These are phyloP conservation scores for Coemansia sp. DNA, from an alignment of 192 early-diverging fungal genomes.

Conservation along the genomic window DNA sequence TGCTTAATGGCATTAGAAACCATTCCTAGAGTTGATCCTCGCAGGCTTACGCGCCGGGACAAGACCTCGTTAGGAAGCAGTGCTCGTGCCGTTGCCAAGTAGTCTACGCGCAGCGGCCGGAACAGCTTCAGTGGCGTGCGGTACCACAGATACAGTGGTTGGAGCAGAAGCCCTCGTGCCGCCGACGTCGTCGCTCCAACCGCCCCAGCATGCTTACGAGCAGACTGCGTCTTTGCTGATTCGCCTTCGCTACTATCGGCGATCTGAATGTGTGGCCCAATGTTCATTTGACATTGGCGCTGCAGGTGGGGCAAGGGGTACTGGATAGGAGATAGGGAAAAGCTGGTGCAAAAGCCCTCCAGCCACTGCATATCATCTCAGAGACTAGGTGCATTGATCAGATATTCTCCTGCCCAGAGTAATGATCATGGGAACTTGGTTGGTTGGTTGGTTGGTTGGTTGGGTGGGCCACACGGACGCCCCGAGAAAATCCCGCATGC, in stretches of 20 bases:
- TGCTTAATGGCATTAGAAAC: constrained; percentile 65
- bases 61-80: constrained; percentile 59
- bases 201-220: constrained; percentile 47
- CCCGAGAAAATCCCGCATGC: not conserved
- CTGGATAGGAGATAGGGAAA: not conserved
- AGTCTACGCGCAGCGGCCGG: constrained; percentile 74
- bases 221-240: constrained; percentile 16
- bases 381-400: not conserved
- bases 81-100: constrained; percentile 72
- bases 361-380: too few relatives aligned
- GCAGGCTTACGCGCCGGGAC: constrained; percentile 49
- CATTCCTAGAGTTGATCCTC: constrained; percentile 71
- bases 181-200: constrained; percentile 53
- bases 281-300: constrained; percentile 26
- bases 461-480: not conserved
- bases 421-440: not conserved
- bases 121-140: constrained; percentile 63
- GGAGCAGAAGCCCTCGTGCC: constrained; percentile 43
- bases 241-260: constrained; percentile 4
- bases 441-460: too few relatives aligned
- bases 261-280: constrained; percentile 22
- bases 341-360: not conserved
- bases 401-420: not conserved
- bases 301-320: too few relatives aligned
- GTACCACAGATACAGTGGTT: constrained; percentile 56